Base-by-base conservation (phyloP, 345 rosid species). In the Raphanus raphanistrum region DNA sequence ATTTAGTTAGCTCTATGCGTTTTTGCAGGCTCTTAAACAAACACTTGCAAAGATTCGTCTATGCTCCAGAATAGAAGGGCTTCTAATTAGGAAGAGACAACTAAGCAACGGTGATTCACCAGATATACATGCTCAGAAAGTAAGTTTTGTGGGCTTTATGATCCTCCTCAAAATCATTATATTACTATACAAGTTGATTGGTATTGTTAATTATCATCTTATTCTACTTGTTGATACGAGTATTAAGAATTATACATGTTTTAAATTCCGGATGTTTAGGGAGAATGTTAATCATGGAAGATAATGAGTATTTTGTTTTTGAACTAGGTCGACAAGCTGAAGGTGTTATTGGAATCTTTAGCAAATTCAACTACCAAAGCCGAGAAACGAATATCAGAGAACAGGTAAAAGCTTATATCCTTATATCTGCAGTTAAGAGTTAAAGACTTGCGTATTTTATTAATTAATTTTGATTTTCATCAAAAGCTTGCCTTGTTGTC, bases 51-150 rank as follows among this genome's bases (percentile, higher is more conserved):
- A 84, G 71, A 85, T 90, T 55, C 91, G 92, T 65, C 83, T 86
- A 36, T 94, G 97, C 82, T 87, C 97, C 66, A 85, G 87, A 74
- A 60, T 94, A 84, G 98, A 94, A 84, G 90, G 90, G 77, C 90
- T 90, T 86, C 80, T 89, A 64, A 73, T 88, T 77, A 88, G 80
- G 84, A 90, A 92, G 90, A 90, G 88, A 76, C 73, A 63, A 81
- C 74, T 88, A 33, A 86, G 73, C 85, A 85, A 81, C 81, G 98
- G 98, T 62, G 99, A 94, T 75, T 87, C 98, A 72, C 84, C 89
- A 21, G 98, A 94, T 83, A 61, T 90, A 80, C 99, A 90, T 90
- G 95, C 97, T 70, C 98, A 87, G 81, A 92, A 92, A 92, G 99
- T 94, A 72, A 71, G 67, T 32, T 32, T n/a, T 58, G 38, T 35